phyloP scores from a whole-genome alignment of 2,329 filamentous ascomycete species.

The Pseudogymnoascus sp. region DNA sequence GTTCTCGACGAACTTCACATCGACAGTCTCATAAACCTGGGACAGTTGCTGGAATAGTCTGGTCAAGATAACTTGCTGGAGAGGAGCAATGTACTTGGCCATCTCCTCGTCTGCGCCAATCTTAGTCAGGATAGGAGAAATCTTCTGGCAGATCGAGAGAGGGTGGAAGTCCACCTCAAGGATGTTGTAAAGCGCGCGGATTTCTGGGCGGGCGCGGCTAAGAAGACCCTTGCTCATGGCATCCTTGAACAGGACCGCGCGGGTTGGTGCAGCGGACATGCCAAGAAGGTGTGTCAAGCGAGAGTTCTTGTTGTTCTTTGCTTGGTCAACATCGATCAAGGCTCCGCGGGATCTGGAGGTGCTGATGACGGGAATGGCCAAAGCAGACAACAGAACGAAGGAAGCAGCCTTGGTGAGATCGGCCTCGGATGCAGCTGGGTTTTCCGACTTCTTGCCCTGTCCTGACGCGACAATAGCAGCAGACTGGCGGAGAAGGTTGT shows the following conservation, averaged over 20 bases:
- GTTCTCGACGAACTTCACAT: slow-evolving; percentile 85
- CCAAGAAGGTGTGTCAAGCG: slow-evolving; percentile 92
- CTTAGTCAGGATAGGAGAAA: slow-evolving; percentile 88
- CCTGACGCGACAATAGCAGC: slow-evolving; percentile 75
- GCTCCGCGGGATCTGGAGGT: slow-evolving; percentile 92
- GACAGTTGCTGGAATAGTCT: slow-evolving; percentile 98
- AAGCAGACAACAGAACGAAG: slow-evolving; percentile 87
- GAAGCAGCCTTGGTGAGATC: slow-evolving; percentile 93
- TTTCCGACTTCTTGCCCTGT: slow-evolving; percentile 88
- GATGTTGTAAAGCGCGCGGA: slow-evolving; percentile 95
- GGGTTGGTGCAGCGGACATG: slow-evolving; percentile 84
- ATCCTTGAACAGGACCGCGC: slow-evolving; percentile 89
- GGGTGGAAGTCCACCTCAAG: slow-evolving; percentile 99
- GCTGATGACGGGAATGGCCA: slow-evolving; percentile 99
- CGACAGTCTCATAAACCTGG: slow-evolving; percentile 97
- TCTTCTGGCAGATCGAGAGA: slow-evolving; percentile 97
- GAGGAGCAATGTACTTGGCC: slow-evolving; percentile 90
- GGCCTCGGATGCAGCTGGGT: slow-evolving; percentile 79
- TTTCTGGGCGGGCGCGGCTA: slow-evolving; percentile 87
- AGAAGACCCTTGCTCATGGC: slow-evolving; percentile 90
- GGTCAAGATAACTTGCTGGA: slow-evolving; percentile 97
- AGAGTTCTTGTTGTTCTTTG: slow-evolving; percentile 97
- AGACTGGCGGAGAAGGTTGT: slow-evolving; percentile 90
- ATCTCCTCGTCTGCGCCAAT: slow-evolving; percentile 92
- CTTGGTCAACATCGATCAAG: slow-evolving; percentile 93